A percentile compares a stretch with the other conserved stretches of the same genome.
Conservation (phyloP, 2,329 filamentous ascomycete species). For the Fusarium austroafricanum region DNA sequence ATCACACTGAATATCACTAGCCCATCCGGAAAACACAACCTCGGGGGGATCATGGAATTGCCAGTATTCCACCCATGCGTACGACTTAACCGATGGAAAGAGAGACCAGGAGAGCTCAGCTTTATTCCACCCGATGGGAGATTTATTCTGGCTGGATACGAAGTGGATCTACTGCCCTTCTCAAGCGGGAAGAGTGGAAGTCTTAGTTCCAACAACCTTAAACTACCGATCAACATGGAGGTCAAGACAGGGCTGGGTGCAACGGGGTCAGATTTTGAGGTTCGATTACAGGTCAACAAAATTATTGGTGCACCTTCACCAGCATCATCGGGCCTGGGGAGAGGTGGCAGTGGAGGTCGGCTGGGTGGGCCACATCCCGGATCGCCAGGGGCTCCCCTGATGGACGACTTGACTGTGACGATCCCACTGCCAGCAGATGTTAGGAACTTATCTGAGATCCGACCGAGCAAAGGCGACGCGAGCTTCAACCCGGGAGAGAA, state of each 20-base stretch:
- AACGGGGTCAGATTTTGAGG: constrained; percentile 86
- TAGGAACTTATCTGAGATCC: constrained; percentile 84
- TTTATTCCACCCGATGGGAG: constrained; percentile 95
- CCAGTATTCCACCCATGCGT: constrained; percentile 98
- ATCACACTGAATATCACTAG: constrained; percentile 83
- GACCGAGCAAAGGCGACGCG: constrained; percentile 84
- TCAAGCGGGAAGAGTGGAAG: constrained; percentile 67
- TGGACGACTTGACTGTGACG: constrained; percentile 83
- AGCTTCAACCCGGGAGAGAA: constrained; percentile 80
- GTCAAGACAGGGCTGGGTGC: constrained; percentile 83
- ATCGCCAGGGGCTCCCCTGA: constrained; percentile 66
- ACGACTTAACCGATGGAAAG: constrained; percentile 87
- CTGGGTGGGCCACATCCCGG: constrained; percentile 60
- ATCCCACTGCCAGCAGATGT: constrained; percentile 84
- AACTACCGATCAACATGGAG: constrained; percentile 84
- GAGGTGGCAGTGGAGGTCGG: constrained; percentile 57
- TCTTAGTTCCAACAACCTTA: constrained; percentile 72
- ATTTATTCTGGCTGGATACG: constrained; percentile 93
- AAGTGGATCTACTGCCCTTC: constrained; percentile 87
- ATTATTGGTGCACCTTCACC: constrained; percentile 63
- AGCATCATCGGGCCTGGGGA: constrained; percentile 52
- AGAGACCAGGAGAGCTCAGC: constrained; percentile 89
- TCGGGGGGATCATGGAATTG: constrained; percentile 80
- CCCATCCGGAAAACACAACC: constrained; percentile 81
- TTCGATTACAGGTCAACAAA: constrained; percentile 78